These are phyloP conservation scores for Aspergillus taichungensis DNA, from an alignment of 495 filamentous ascomycete genomes.

Conservation along the genomic window DNA sequence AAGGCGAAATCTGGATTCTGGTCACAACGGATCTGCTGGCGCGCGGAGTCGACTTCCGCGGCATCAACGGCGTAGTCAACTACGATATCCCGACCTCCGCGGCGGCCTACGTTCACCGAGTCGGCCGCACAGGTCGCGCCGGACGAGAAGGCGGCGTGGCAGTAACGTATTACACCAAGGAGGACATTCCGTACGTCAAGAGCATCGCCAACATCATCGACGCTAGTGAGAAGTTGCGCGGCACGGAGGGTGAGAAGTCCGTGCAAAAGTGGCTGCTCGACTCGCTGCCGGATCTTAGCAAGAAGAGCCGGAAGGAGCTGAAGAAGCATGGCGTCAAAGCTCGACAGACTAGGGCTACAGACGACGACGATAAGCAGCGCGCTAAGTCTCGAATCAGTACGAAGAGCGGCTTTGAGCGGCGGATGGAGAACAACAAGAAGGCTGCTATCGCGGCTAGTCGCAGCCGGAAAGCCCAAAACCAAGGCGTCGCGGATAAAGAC, in stretches of 20 bases:
- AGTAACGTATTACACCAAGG: slow-evolving; percentile 89
- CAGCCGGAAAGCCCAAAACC: slow-evolving; percentile 41
- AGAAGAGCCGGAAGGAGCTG: slow-evolving; percentile 71
- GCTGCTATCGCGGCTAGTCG: slow-evolving; percentile 67
- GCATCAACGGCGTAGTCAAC: slow-evolving; percentile 90
- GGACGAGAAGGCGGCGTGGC: slow-evolving; percentile 85
- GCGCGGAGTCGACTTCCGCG: slow-evolving; percentile 82
- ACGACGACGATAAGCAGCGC: slow-evolving; percentile 32
- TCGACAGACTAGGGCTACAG: slow-evolving; percentile 42
- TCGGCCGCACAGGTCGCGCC: slow-evolving; percentile 82
- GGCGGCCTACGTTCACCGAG: slow-evolving; percentile 86
- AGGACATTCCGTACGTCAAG: slow-evolving; percentile 85
- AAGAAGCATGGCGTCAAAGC: slow-evolving; percentile 78
- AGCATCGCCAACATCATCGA: slow-evolving; percentile 88
- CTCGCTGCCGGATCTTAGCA: slow-evolving; percentile 70
- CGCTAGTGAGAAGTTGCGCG: slow-evolving; percentile 59
- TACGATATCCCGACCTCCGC: slow-evolving; percentile 89
- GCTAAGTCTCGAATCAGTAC: slow-evolving; percentile 66
- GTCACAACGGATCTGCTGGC: slow-evolving; percentile 91
- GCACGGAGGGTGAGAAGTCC: slow-evolving; percentile 33
- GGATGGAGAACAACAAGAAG: slow-evolving; percentile 63
- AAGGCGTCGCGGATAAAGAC: slow-evolving; percentile 22
- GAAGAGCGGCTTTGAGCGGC: slow-evolving; percentile 82
- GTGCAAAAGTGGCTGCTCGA: slow-evolving; percentile 87
- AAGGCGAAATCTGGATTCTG: slow-evolving; percentile 90